Conservation (phyloP, 306 rosid genomes). For the Vigna trinervia region DNA sequence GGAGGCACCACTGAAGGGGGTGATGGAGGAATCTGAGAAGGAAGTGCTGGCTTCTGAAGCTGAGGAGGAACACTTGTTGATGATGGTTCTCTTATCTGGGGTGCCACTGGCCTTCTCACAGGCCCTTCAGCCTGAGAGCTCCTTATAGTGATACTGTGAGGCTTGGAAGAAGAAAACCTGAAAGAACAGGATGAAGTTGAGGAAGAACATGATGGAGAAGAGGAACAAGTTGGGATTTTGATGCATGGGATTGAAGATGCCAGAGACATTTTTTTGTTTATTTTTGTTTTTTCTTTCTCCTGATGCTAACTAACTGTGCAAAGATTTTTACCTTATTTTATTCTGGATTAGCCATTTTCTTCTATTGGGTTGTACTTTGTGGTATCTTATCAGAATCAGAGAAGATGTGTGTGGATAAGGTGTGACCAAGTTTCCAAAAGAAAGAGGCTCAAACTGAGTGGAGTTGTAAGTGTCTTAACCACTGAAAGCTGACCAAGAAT, state of each 20-base stretch:
- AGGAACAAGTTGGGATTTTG: conserved; percentile 64
- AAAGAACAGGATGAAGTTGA: conserved; percentile 48
- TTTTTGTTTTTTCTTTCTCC: conserved; percentile 44
- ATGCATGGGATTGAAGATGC: conserved; percentile 68
- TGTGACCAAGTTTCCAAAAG: conserved; percentile 60
- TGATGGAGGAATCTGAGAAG: conserved; percentile 54
- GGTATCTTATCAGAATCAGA: conserved; percentile 56
- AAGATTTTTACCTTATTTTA: neutral
- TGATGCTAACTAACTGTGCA: conserved; percentile 8
- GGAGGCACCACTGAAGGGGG: conserved; percentile 37
- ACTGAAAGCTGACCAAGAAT: conserved; percentile 9
- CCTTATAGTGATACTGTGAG: conserved; percentile 51
- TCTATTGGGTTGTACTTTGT: conserved; percentile 47
- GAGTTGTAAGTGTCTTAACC: conserved; percentile 28
- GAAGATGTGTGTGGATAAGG: conserved; percentile 66
- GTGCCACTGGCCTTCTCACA: conserved; percentile 82
- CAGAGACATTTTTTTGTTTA: conserved; percentile 68
- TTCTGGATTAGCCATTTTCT: conserved; percentile 41
- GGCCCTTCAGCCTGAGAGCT: conserved; percentile 90
- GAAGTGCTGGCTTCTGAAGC: conserved; percentile 60
- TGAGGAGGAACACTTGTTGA: conserved; percentile 49
- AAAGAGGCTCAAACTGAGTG: conserved; percentile 30
- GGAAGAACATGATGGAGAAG: conserved; percentile 54
- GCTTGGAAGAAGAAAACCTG: conserved; percentile 50
- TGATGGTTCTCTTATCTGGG: conserved; percentile 66